Evolutionary conservation across 257 asterid species (phyloP), one percentile per base, ranked within the genome.

Genomic region (Nicotiana knightiana): DNA sequence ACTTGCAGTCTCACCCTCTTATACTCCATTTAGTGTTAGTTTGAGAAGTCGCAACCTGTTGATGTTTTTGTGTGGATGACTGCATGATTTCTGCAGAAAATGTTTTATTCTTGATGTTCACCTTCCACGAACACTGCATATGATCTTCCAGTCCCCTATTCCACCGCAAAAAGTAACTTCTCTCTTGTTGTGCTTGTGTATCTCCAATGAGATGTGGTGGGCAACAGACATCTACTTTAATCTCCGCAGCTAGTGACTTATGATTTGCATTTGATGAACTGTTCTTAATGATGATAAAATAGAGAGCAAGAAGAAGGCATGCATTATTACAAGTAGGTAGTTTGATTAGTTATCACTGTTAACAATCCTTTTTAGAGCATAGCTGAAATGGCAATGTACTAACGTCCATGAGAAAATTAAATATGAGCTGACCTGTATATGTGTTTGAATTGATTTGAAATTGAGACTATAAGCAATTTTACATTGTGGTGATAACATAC

Each of bases 101-200:
- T 75, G 80, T 28, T 26, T 13, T 8, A 6, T 26, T 73, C 18
- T 13, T 51, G 21, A 51, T 73, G 46, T 75, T 15, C 51, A 75
- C 26, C 63, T 48, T 75, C 43, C 63, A 0, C 15, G 79, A 26
- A 37, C 18, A 46, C 37, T 48, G 79, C 62, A 24, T 73, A 26
- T 48, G 79, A 73, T 73, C 26, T 73, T 48, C 39, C 79, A 73
- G 17, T 75, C 26, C 21, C 63, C 28, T 28, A 28, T 48, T 75
- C 80, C 80, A 75, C 80, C 79, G 63, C 43, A 26, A 51, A 51
- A 26, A 48, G 26, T 73, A 15, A 51, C 53, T 9, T 75, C n/a
- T 51, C 46, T 51, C 28, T 4, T 75, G 53, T 75, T 75, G 80
- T 75, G 80, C 80, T 15, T 51, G 79, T 75, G 80, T 12, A 75